Conservation (phyloP, 345 rosid species). For the Syzygium aqueum region DNA sequence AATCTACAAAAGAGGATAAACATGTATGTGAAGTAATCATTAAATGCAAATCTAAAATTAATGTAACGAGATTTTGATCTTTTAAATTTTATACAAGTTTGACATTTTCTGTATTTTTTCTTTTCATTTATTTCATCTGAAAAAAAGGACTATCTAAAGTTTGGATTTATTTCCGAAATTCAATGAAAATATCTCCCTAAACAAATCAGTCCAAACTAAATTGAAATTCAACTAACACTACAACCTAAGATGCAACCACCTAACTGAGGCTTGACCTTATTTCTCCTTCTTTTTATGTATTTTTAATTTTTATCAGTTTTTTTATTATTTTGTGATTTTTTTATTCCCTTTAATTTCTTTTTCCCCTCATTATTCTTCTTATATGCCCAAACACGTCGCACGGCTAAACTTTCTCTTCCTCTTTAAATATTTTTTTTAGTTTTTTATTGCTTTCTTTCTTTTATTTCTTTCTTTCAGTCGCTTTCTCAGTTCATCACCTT, state of each 20-base stretch:
- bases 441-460: too few relatives aligned
- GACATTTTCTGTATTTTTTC: too few relatives aligned
- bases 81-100: too few relatives aligned
- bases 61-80: not conserved
- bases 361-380: not conserved
- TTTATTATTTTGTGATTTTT: too few relatives aligned
- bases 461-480: not conserved
- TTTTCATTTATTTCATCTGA: not conserved
- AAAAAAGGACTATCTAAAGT: not conserved
- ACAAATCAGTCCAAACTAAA: too few relatives aligned
- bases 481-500: not conserved
- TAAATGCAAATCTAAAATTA: too few relatives aligned
- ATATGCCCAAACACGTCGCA: not conserved
- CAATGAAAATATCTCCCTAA: too few relatives aligned
- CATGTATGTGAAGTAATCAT: not conserved
- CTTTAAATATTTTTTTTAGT: too few relatives aligned
- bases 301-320: too few relatives aligned
- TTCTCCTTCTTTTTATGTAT: not conserved
- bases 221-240: not conserved
- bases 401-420: not conserved
- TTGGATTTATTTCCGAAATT: not conserved
- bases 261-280: not conserved
- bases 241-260: not conserved
- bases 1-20: not conserved
- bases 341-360: not conserved